Base-by-base conservation (phyloP, 305 asterid genomes). In the Andrographis paniculata region DNA sequence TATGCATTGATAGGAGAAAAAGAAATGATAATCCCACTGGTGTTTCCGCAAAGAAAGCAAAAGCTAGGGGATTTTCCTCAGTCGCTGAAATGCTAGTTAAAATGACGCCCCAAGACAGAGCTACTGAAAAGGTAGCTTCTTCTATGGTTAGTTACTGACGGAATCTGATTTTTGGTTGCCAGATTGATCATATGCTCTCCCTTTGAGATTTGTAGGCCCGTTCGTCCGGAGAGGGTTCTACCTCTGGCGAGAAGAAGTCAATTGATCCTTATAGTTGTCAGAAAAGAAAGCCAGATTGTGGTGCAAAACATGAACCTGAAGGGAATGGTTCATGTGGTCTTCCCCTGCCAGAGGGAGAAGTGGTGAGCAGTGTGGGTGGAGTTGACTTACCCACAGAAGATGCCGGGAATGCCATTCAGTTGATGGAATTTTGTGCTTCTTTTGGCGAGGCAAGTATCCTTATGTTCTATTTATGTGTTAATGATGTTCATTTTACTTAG, bases 21-120 rank as follows among this genome's bases (percentile, higher is more conserved):
- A 74, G 75, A 56, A 96, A 96, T 52, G 64, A 48, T 31, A 76
- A 72, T 43, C 96, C 98, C 38, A 89, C 96, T 14, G 98, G 98
- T 48, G 55, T 63, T 18, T 94, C 86, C 50, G 44, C 48, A 48
- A 72, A 57, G 13, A 62, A 69, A 24, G 96, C 94, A 12, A 89
- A 86, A 70, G 76, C 73, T 50, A 71, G 64, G 13, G 98, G 96
- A 23, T 89, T 23, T 75, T 72, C 88, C 6, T 80, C 92, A 44
- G 98, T 89, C 59, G 78, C 88, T 20, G 94, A 80, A 55, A 67
- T 89, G 94, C 75, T 89, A 56, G 67, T 57, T 48, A 66, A 65
- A 14, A 84, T n/a, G n/a, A n/a, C n/a, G n/a, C n/a, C n/a, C n/a
- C n/a, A n/a, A n/a, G n/a, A n/a, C n/a, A n/a, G 64, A 41, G 62